Base-by-base conservation (phyloP, 805 yeast genomes). In the Pichia phayaonensis region DNA sequence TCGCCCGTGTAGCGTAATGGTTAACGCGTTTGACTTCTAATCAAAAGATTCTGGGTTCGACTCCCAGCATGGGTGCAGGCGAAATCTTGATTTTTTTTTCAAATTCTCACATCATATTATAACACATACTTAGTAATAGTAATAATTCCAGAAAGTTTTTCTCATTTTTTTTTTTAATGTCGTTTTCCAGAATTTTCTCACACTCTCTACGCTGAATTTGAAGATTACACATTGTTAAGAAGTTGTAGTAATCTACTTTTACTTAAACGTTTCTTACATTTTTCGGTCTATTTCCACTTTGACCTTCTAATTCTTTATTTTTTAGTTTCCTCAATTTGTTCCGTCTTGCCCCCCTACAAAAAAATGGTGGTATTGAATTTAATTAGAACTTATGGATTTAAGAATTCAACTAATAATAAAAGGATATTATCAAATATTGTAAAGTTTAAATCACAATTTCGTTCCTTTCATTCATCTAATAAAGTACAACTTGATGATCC, bases 1-100 rank as follows among this genome's bases (percentile, higher is more conserved):
- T 50, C 47, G 78, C 77, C 76, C 71, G 77, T 70, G 80, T 76
- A 74, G 81, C 81, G 80, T 74, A 76, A 76, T 76, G 80, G 81
- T 76, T 75, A 76, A 74, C 81, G 80, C 81, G 78, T 76, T 76
- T 76, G 80, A 76, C 80, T 76, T 76, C 80, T 76, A 75, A 76
- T 76, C 81, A 76, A 75, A 74, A 75, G 80, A 76, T 75, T 76
- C 75, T 74, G 80, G 77, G 81, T 76, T 76, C 81, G 81, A 76
- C 78, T 75, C 81, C 71, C 72, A 63, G 70, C 71, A 59, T 66
- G 72, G 71, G 71, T 67, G 71, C 61, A 44, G 54, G 58, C 56
- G 50, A 50, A 15, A 39, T 46, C 53, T 43, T 8, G 22, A 44
- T 42, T 42, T 50, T 43, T 46, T 50, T 49, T 27, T 44, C 1